Evolutionary conservation across 2,329 filamentous ascomycete species (phyloP), one percentile per base, ranked within the genome.

Genomic region (Aspergillus clavatus): DNA sequence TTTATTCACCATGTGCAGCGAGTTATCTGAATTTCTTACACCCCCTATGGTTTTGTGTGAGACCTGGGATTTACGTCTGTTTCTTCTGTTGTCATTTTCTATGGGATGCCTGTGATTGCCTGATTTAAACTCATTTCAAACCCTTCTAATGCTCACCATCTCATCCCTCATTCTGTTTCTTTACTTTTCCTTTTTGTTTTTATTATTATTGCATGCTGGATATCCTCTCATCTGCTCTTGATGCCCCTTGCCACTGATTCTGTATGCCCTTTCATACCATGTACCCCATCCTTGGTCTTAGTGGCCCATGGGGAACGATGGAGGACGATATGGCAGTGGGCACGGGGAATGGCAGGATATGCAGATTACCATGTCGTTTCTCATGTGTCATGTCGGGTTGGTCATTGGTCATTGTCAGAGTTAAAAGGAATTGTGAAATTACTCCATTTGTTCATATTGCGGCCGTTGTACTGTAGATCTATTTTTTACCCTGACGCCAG

Each of bases 181-280:
- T 52, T 55, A 45, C 53, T 54, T 45, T 52, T 52, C 47, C 45
- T 46, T 48, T 52, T 50, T 48, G 43, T 49, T 40, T 56, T 40
- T 52, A 38, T 51, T 44, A 42, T 54, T 48, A 61, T 60, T 61
- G 54, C 57, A 63, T 58, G 58, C 60, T 63, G 63, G 65, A 65
- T 68, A 66, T 67, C 62, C 60, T 63, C 53, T 62, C 60, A 62
- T 64, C 58, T 58, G 58, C 57, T 60, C 55, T 63, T 63, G 44
- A 55, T 61, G 54, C 45, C 50, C 23, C 43, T 57, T 47, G 51
- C 46, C 53, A 51, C 47, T 47, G 47, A 52, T 50, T 46, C 51
- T 64, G 57, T 65, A 57, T 63, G 59, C 62, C 64, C 57, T 53
- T 55, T 56, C 61, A 61, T 58, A 53, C 53, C 43, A 52, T 49